Evolutionary conservation across 257 asterid species (phyloP).

Genomic region (Thymus quinquecostatus): DNA sequence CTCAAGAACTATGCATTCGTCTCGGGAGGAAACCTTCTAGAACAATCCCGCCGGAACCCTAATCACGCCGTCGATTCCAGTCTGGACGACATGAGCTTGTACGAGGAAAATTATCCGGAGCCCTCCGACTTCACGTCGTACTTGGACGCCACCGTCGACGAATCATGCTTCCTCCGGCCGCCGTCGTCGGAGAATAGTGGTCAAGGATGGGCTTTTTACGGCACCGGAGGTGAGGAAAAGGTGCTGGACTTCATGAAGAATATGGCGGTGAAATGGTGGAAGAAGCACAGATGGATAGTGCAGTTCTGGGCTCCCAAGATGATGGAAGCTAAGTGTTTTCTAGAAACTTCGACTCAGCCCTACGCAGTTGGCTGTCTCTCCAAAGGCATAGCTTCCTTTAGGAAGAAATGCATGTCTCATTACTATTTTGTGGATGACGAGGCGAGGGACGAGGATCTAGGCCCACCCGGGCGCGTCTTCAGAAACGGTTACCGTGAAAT

Average conservation of each 20-base stretch:
- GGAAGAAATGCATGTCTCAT: slow-evolving; percentile 2
- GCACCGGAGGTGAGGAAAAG: too few relatives aligned
- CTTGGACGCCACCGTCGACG: too few relatives aligned
- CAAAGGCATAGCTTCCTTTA: slow-evolving; percentile 17
- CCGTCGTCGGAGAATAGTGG: too few relatives aligned
- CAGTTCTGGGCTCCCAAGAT: slow-evolving; percentile 23
- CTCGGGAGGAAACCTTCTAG: too few relatives aligned
- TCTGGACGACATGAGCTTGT: too few relatives aligned
- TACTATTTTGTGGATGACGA: slow-evolving; percentile 12
- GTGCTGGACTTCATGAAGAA: background rate
- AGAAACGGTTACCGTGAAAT: background rate
- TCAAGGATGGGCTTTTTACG: too few relatives aligned
- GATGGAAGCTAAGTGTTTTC: background rate
- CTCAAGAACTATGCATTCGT: too few relatives aligned
- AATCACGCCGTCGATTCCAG: too few relatives aligned
- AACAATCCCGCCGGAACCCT: too few relatives aligned
- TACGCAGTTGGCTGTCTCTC: background rate
- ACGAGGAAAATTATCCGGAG: too few relatives aligned
- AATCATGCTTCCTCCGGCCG: too few relatives aligned
- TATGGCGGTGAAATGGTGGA: background rate
- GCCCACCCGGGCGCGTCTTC: slow-evolving; percentile 29
- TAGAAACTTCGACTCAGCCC: background rate
- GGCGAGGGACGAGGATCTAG: slow-evolving; percentile 16
- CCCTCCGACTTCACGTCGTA: too few relatives aligned
- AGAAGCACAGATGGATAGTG: background rate